Percentiles rank a stretch among this genome's conserved stretches.
These are phyloP conservation scores for Oryza meyeriana DNA, from an alignment of 176 grass and related monocot genomes.

Conservation along the genomic window DNA sequence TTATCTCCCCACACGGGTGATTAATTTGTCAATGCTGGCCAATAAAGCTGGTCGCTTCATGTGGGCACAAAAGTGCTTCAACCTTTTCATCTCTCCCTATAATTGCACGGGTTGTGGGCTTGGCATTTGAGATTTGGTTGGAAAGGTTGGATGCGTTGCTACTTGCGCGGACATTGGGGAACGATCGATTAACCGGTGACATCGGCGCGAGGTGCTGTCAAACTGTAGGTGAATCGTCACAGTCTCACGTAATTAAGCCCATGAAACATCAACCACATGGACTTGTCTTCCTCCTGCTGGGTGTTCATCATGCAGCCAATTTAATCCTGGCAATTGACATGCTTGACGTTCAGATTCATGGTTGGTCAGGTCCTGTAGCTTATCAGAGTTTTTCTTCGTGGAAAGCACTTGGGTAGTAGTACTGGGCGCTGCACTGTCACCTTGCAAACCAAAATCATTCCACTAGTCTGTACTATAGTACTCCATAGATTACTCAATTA, in stretches of 20 bases:
- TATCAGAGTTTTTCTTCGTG: not conserved
- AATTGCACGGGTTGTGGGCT: not conserved
- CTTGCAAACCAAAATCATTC: not conserved
- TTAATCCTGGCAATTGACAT: not conserved
- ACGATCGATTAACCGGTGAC: not conserved
- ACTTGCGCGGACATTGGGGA: too few species aligned
- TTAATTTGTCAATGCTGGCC: not conserved
- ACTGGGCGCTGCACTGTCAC: not conserved
- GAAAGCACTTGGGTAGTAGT: not conserved
- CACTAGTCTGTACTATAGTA: not conserved
- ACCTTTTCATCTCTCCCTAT: too few species aligned
- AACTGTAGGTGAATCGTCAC: constrained; percentile 16
- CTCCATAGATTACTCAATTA: constrained; percentile 11
- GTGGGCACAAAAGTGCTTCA: not conserved
- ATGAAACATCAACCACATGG: not conserved
- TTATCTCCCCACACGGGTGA: not conserved
- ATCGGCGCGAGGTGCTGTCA: not conserved
- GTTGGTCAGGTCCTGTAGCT: not conserved
- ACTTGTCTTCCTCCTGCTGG: not conserved
- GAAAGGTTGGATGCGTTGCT: not conserved
- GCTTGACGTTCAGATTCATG: not conserved
- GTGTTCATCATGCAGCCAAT: not conserved
- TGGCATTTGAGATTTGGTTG: not conserved
- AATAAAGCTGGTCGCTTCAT: not conserved
- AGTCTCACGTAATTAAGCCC: not conserved